A percentile compares a stretch with the other conserved stretches of the same genome.
phyloP scores from a whole-genome alignment of 2,329 filamentous ascomycete species.

The Colletotrichum sp. region DNA sequence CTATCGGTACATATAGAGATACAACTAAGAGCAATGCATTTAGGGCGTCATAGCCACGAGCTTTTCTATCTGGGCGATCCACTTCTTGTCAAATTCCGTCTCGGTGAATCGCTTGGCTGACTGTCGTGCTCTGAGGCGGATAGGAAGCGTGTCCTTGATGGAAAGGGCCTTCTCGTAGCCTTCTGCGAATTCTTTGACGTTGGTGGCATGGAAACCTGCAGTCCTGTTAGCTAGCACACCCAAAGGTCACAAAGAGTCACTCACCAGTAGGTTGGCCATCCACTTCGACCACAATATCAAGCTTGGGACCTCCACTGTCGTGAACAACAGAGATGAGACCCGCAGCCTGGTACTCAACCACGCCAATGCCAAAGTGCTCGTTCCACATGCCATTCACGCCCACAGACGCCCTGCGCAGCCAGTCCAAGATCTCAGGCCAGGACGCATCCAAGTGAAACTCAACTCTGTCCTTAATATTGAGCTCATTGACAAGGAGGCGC shows the following conservation, averaged over 20 bases:
- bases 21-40: conserved; percentile 11
- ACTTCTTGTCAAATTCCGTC: conserved; percentile 80
- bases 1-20: conserved; percentile 29
- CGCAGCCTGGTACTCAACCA: conserved; percentile 97
- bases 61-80: conserved; percentile 76
- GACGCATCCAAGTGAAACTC: conserved; percentile 89
- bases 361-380: conserved; percentile 97
- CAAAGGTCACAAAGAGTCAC: conserved; percentile 22
- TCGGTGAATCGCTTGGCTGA: conserved; percentile 89
- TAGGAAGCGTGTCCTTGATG: conserved; percentile 73
- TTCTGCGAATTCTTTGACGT: conserved; percentile 77
- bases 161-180: conserved; percentile 80
- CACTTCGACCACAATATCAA: conserved; percentile 87
- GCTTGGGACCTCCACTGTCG: conserved; percentile 88
- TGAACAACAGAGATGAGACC: conserved; percentile 94
- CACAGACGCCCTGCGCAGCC: conserved; percentile 77
- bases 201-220: conserved; percentile 84
- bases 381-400: conserved; percentile 99
- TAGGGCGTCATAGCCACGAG: conserved; percentile 58
- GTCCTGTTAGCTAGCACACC: conserved; percentile 20
- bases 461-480: conserved; percentile 82
- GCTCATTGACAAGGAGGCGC: conserved; percentile 83
- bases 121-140: conserved; percentile 76
- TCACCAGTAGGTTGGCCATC: conserved; percentile 80
- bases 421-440: conserved; percentile 85